Percentiles rank a stretch among this genome's conserved stretches.
Conservation (phyloP, 331 rosid species). For the Phaseolus coccineus region DNA sequence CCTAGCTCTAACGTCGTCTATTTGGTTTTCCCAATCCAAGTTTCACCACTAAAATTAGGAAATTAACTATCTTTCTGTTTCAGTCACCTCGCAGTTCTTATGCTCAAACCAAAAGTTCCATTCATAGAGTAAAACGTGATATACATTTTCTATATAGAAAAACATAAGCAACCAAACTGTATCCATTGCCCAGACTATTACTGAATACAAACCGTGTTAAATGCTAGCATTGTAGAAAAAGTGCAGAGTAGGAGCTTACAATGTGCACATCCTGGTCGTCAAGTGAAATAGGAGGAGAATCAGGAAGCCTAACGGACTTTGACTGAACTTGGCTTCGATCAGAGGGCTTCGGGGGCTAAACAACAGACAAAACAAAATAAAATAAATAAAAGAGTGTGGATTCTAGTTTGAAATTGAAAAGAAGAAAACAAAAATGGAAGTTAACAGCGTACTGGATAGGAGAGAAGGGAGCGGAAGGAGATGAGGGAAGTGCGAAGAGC, state of each 20-base stretch:
- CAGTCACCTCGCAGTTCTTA: background rate
- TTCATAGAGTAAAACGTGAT: background rate
- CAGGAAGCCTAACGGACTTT: conserved; percentile 75
- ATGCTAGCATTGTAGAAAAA: background rate
- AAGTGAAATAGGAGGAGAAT: conserved; percentile 75
- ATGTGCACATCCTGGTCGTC: conserved; percentile 89
- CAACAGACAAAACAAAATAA: background rate
- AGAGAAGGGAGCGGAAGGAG: conserved; percentile 76
- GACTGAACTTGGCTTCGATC: conserved; percentile 90
- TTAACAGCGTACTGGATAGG: conserved; percentile 61
- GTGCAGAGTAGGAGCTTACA: conserved; percentile 56
- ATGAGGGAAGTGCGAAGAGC: conserved; percentile 72
- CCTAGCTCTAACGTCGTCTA: background rate
- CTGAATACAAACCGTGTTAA: background rate
- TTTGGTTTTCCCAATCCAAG: background rate
- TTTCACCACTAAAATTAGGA: background rate
- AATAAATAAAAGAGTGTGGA: background rate
- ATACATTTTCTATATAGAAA: background rate
- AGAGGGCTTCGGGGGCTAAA: conserved; percentile 80
- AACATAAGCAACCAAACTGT: background rate
- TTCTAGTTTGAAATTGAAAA: background rate
- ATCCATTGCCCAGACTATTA: background rate
- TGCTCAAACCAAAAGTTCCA: conserved; percentile 6
- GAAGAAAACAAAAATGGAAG: background rate
- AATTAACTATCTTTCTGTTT: background rate